A percentile compares a stretch with the other conserved stretches of the same genome.
These are phyloP conservation scores for Balakata baccata DNA, from an alignment of 345 rosid species.

Conservation along the genomic window DNA sequence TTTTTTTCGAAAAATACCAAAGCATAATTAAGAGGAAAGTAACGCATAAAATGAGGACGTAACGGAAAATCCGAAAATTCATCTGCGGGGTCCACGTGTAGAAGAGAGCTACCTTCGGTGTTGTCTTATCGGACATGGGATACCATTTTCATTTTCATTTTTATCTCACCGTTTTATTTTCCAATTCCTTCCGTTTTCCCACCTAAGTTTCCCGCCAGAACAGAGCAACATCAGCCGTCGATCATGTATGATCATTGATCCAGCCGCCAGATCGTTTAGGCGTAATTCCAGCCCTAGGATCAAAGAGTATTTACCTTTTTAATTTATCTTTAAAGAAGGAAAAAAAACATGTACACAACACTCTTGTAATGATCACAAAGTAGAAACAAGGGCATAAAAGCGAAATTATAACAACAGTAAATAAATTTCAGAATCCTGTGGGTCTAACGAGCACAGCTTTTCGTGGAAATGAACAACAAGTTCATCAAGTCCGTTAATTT, in stretches of 20 bases:
- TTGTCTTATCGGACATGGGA: constrained; percentile 35
- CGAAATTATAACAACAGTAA: too few relatives aligned
- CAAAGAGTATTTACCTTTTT: background rate
- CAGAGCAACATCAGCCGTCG: constrained; percentile 20
- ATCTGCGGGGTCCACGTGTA: constrained; percentile 25
- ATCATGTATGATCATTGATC: background rate
- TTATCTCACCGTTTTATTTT: background rate
- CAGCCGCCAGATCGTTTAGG: too few relatives aligned
- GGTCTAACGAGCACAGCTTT: too few relatives aligned
- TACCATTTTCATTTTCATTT: too few relatives aligned
- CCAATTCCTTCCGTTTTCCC: constrained; percentile 27
- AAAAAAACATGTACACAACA: background rate
- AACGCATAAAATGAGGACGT: constrained; percentile 17
- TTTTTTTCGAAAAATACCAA: too few relatives aligned
- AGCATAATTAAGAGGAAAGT: background rate
- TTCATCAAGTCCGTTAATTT: too few relatives aligned
- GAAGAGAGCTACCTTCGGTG: constrained; percentile 34
- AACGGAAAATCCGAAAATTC: constrained; percentile 28
- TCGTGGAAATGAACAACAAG: too few relatives aligned
- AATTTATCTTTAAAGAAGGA: background rate
- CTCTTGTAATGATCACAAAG: constrained; percentile 39
- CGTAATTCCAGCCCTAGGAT: too few relatives aligned
- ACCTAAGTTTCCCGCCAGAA: constrained; percentile 46
- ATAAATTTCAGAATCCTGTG: too few relatives aligned
- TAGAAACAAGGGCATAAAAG: too few relatives aligned